Base-by-base conservation (phyloP, 1,284 basidiomycete species). In the Cerioporus squamosus region DNA sequence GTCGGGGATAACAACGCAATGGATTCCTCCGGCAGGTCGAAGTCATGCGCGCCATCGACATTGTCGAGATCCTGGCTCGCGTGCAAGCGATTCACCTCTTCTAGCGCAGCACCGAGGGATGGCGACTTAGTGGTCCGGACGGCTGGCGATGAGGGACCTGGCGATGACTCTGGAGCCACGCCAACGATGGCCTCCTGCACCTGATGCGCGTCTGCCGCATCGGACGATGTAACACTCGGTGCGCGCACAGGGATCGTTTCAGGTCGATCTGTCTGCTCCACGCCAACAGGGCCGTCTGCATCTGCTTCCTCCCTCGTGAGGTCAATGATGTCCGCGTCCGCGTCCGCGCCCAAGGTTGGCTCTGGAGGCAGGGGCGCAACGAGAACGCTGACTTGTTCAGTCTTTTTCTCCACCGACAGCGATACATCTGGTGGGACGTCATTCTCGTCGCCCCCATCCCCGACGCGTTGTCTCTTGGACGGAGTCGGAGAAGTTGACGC, bases 121-220 rank as follows among this genome's bases (percentile, higher is more conserved):
- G 53, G 22, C 2, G 55, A 43, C 44, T 51, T 54, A 23, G 38
- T 31, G 9, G 46, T 39, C 38, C 23, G 49, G 2, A 23, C 17
- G 4, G n/a, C 20, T 9, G 44, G 49, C 1, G 55, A 55, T 12
- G 60, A 50, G 20, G 55, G 52, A 7, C 23, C 50, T 14, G 50
- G 52, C 48, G 20, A 42, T 50, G 60, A 58, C 15, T 44, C 50
- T 17, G 45, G 44, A 1, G 8, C 42, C 3, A 33, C 17, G 26
- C 26, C 49, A 14, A 29, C 14, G n/a, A 51, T 29, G 7, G 49
- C 17, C n/a, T 51, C 38, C 38, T 51, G 49, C 22, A 51, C 54
- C n/a, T 59, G 57, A 3, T 59, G 49, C 5, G 54, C 44, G 26
- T 63, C 59, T 24, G 46, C 53, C n/a, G 31, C 36, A 5, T 61